Conservation (phyloP, 495 filamentous ascomycete genomes). For the Daldinia bambusicola region DNA sequence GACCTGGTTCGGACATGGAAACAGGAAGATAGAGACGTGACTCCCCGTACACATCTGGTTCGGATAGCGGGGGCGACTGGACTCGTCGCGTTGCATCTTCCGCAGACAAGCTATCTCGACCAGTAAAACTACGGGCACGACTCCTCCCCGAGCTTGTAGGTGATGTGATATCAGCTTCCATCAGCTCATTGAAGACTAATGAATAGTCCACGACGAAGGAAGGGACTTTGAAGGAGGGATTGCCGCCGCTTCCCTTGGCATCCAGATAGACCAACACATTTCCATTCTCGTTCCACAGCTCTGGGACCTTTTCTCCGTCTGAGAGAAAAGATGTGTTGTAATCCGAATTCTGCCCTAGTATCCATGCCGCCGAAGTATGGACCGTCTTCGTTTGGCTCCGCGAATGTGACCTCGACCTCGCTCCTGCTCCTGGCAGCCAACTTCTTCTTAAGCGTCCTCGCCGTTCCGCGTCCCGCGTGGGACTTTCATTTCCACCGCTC, state of each 20-base stretch:
- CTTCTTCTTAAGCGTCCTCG: conserved; percentile 52
- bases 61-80: conserved; percentile 50
- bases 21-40: conserved; percentile 76
- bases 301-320: conserved; percentile 74
- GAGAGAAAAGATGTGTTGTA: conserved; percentile 69
- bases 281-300: conserved; percentile 88
- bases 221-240: conserved; percentile 82
- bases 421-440: conserved; percentile 58
- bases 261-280: conserved; percentile 88
- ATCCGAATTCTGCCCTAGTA: conserved; percentile 65
- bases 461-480: conserved; percentile 44
- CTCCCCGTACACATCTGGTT: conserved; percentile 59
- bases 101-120: conserved; percentile 51
- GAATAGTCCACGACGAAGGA: conserved; percentile 78
- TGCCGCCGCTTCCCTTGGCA: conserved; percentile 69
- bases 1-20: conserved; percentile 51
- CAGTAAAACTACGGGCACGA: conserved; percentile 55
- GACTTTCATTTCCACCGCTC: conserved; percentile 51
- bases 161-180: conserved; percentile 68
- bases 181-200: conserved; percentile 71
- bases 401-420: conserved; percentile 57
- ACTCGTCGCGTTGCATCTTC: conserved; percentile 57
- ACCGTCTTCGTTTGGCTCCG: conserved; percentile 36
- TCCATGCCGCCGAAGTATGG: conserved; percentile 65
- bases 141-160: conserved; percentile 53